Percentiles rank a stretch among this genome's conserved stretches.
Evolutionary conservation across 768 basidiomycete species (phyloP).

Genomic region (Pleurotus cornucopiae): DNA sequence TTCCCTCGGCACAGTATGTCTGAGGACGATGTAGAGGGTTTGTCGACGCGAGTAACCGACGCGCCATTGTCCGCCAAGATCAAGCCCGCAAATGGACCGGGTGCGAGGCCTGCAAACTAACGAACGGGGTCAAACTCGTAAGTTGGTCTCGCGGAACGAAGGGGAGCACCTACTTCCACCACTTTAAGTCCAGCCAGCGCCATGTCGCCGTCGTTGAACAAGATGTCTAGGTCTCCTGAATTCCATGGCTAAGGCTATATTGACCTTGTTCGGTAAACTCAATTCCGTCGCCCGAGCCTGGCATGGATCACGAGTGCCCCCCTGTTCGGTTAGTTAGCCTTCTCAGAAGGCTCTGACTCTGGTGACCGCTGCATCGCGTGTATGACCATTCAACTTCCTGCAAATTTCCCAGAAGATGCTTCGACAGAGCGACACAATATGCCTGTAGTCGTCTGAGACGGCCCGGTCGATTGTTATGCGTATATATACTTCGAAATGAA

Average conservation of each 20-base stretch:
- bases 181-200: conserved; percentile 43
- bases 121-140: neutral
- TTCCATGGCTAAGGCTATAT: too few species aligned
- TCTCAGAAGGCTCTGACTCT: neutral
- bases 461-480: too few species aligned
- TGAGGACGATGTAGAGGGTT: conserved; percentile 35
- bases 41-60: conserved; percentile 71
- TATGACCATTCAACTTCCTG: neutral
- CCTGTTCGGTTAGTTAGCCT: too few species aligned
- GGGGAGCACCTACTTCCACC: conserved; percentile 16
- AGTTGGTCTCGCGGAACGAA: neutral
- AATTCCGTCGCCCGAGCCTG: too few species aligned
- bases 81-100: conserved; percentile 76
- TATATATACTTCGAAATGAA: too few species aligned
- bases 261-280: too few species aligned
- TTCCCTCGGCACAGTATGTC: conserved; percentile 71
- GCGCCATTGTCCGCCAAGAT: conserved; percentile 80
- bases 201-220: conserved; percentile 25
- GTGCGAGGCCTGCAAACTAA: conserved; percentile 80
- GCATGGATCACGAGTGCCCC: too few species aligned
- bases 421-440: too few species aligned
- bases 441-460: too few species aligned
- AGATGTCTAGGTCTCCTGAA: too few species aligned
- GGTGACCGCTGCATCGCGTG: neutral
- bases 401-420: neutral